Evolutionary conservation across 306 rosid genomes (phyloP), one percentile per base, ranked within the genome.

Genomic region (Casuarina cunninghamiana): DNA sequence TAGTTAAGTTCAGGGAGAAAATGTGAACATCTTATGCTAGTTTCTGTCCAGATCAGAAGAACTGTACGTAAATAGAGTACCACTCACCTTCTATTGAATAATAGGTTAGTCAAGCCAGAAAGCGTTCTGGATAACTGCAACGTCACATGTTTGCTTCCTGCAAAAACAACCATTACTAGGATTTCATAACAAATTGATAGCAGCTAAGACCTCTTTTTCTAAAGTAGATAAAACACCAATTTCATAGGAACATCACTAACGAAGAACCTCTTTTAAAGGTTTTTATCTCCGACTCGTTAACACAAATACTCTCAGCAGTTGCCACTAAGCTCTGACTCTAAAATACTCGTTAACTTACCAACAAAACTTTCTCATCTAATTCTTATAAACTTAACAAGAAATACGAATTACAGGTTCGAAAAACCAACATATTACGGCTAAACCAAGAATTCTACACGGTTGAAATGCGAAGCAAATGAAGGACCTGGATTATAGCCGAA

Each of bases 21-120:
- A 46, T 62, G n/a, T 63, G 75, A 48, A 26, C 5, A 35, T 4
- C 12, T 4, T 71, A 11, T 4, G 32, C 53, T 37, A 10, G 60
- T 6, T 7, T 53, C 6, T 19, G 38, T 6, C 5, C 19, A 45
- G 19, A 35, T 45, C 4, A n/a, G 10, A 46, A n/a, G 26, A 50
- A 45, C 11, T 21, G 2, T 13, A 46, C 15, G 53, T 38, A 21
- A 44, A 19, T 10, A 45, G 46, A 16, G 70, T n/a, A 38, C 37
- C 65, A 32, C 78, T n/a, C 81, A 92, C 98, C 98, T 92, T 85
- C 88, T 86, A 71, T 90, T 92, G 75, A 90, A 94, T 32, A 92
- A 82, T 72, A 92, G 85, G 81, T 89, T 86, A 62, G 92, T 88
- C 74, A 94, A 78, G 73, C 92, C 91, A 60, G 98, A 90, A 78